Evolutionary conservation across 2,329 filamentous ascomycete genomes (phyloP), one percentile per base, ranked within the genome.

Genomic region (Teratosphaeria destructans): DNA sequence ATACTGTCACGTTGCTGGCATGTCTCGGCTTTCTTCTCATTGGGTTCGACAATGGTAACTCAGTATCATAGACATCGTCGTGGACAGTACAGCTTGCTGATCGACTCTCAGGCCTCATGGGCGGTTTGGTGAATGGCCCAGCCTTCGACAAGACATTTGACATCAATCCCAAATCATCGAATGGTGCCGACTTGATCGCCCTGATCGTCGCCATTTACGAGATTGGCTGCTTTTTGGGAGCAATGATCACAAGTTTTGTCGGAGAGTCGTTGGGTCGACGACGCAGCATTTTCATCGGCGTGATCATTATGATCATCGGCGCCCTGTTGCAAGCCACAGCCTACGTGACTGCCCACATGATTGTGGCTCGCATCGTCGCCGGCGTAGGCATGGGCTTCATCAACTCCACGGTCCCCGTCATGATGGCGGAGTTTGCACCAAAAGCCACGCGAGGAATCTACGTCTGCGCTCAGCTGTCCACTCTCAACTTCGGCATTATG

Each of bases 11-110:
- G 26, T 66, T 73, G 7, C 65, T 80, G 62, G 78, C 77, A 0
- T 79, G 75, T 34, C 62, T 80, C 47, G 76, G 78, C 0, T 80
- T 80, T 60, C 71, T 80, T 64, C 71, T 79, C 39, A 79, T 80
- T 52, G 78, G 78, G 23, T 79, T 72, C 61, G 77, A 78, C 60
- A 78, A 79, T 70, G 53, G 77, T 78, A 3, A 75, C 77, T 75
- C 75, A 74, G 60, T 43, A 23, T 69, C 56, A 32, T 32, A 7
- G 5, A 12, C 61, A 53, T 5, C 26, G 11, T 11, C 35, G 6
- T 34, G 43, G 14, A 8, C 7, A 26, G 12, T 32, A 12, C 16
- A 26, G 32, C n/a, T 19, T 19, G 43, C 43, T 49, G 43, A 49
- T 19, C n/a, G 23, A 7, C 5, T 16, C 43, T 10, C 19, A 49